These are phyloP conservation scores for Angomonas deanei DNA, from an alignment of 208 protist species.

Conservation along the genomic window DNA sequence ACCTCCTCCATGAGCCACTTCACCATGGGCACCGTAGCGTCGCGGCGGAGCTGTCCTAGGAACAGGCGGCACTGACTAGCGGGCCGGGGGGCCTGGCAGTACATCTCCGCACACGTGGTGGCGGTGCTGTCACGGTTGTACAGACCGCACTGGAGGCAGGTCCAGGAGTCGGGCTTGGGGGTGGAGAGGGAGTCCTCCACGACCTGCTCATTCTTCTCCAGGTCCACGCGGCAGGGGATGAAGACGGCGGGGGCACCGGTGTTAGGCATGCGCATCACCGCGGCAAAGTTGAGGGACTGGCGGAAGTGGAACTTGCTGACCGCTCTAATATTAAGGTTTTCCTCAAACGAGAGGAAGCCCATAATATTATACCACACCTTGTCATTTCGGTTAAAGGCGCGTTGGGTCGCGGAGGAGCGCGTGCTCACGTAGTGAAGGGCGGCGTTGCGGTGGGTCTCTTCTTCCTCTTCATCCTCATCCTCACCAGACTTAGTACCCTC, in stretches of 20 bases:
- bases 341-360: conserved; percentile 43
- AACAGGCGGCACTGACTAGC: conserved; percentile 36
- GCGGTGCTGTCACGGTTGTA: conserved; percentile 10
- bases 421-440: neutral
- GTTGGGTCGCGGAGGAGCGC: neutral
- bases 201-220: conserved; percentile 36
- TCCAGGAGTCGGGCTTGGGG: conserved; percentile 9
- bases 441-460: conserved; percentile 2
- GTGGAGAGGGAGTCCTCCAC: conserved; percentile 29
- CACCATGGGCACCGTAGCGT: conserved; percentile 64
- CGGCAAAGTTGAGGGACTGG: conserved; percentile 35
- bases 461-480: conserved; percentile 28
- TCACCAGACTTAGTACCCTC: conserved; percentile 23
- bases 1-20: conserved; percentile 60
- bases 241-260: conserved; percentile 43
- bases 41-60: conserved; percentile 72
- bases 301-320: conserved; percentile 44
- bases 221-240: conserved; percentile 59
- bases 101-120: neutral
- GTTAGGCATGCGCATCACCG: conserved; percentile 34
- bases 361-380: conserved; percentile 39
- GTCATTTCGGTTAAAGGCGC: conserved; percentile 12
- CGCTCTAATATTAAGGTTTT: conserved; percentile 28
- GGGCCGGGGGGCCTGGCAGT: neutral
- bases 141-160: conserved; percentile 18